Conservation (phyloP, 1,284 basidiomycete genomes). For the Puccinia triticina region DNA sequence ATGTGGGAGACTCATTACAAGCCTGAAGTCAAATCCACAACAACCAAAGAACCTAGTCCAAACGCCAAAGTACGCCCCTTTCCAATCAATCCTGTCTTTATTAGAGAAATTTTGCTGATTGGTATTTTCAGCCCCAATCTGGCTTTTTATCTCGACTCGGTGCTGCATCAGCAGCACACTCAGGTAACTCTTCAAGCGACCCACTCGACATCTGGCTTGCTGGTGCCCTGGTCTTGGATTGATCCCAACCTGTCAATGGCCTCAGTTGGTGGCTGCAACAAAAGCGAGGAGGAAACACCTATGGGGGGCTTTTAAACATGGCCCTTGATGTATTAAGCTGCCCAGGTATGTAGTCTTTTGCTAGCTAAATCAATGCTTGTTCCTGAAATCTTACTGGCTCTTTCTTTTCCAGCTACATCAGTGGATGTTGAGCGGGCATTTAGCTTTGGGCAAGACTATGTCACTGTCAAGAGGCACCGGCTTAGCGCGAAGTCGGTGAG, state of each 20-base stretch:
- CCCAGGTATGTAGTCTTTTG: no score
- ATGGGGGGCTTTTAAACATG: no score
- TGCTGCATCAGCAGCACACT: slow-evolving; percentile 8
- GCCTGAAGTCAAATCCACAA: neutral
- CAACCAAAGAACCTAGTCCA: neutral
- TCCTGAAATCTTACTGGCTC: neutral
- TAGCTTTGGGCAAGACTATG: neutral
- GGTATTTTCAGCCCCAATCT: neutral
- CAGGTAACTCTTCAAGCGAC: neutral
- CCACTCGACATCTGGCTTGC: neutral
- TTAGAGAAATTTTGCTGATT: neutral
- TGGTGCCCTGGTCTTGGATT: neutral
- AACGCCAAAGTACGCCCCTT: neutral
- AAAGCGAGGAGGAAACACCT: slow-evolving; percentile 9
- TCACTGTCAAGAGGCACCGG: neutral
- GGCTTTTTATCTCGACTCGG: neutral
- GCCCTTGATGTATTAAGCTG: no score
- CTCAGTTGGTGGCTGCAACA: slow-evolving; percentile 18
- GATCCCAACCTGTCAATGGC: neutral
- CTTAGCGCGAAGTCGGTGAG: neutral
- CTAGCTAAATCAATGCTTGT: no score
- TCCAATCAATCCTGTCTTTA: neutral
- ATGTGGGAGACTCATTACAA: neutral
- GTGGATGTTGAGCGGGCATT: slow-evolving; percentile 3
- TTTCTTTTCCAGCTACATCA: neutral